A percentile compares a stretch with the other conserved stretches of the same genome.
These are phyloP conservation scores for Alternaria dauci DNA, from an alignment of 2,329 filamentous ascomycete species.

Conservation along the genomic window DNA sequence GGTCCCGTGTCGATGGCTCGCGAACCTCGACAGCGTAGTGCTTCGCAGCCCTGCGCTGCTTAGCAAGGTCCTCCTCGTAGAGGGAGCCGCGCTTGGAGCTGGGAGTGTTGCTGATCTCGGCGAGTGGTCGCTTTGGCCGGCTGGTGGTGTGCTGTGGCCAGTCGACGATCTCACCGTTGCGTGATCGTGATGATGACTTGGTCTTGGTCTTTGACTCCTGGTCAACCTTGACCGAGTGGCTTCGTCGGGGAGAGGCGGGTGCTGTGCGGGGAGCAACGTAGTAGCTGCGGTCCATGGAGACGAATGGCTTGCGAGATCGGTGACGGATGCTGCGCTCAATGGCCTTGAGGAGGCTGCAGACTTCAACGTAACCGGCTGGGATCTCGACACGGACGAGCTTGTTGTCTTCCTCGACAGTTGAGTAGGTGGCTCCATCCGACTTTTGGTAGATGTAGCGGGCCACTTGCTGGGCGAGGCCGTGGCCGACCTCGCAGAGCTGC, in stretches of 20 bases:
- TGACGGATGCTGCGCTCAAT: conserved; percentile 52
- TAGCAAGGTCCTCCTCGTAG: conserved; percentile 51
- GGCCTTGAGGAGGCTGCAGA: conserved; percentile 52
- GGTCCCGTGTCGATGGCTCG: conserved; percentile 49
- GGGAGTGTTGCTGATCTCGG: conserved; percentile 43
- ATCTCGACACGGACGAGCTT: conserved; percentile 58
- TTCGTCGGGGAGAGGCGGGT: conserved; percentile 34
- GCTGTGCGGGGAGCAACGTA: conserved; percentile 51
- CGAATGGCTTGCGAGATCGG: conserved; percentile 49
- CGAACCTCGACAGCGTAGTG: conserved; percentile 54
- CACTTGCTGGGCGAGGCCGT: conserved; percentile 56
- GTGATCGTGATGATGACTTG: conserved; percentile 41
- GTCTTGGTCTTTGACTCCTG: conserved; percentile 36
- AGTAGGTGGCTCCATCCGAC: conserved; percentile 46
- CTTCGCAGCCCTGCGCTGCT: conserved; percentile 47
- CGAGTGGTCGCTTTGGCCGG: conserved; percentile 28
- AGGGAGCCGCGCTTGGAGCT: conserved; percentile 52
- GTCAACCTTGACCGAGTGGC: conserved; percentile 45
- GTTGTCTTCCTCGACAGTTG: conserved; percentile 47
- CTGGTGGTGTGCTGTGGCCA: conserved; percentile 38
- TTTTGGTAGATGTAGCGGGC: conserved; percentile 56
- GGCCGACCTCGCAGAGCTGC: conserved; percentile 55
- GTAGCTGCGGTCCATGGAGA: conserved; percentile 56
- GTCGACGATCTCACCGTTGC: conserved; percentile 50
- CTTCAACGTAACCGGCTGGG: conserved; percentile 53